A percentile compares a stretch with the other conserved stretches of the same genome.
Evolutionary conservation across 2,329 filamentous ascomycete species (phyloP).

Genomic region (Calonectria ilicicola): DNA sequence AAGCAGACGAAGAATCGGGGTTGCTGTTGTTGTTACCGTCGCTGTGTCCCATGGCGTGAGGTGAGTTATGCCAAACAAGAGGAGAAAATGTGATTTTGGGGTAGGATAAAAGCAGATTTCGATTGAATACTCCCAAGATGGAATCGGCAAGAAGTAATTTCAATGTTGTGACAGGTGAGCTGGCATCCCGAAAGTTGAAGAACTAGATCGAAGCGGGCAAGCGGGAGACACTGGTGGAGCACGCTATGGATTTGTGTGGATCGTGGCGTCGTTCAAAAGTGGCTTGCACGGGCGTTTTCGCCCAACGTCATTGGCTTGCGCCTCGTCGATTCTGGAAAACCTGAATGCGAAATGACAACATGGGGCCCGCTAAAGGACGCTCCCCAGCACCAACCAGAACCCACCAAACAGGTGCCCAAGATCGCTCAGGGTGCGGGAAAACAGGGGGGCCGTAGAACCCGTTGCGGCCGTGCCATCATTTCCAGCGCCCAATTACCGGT

Average conservation of each 20-base stretch:
- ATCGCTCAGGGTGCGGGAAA: constrained; percentile 5
- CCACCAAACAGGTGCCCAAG: constrained; percentile 3
- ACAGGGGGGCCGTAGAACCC: constrained; percentile 10
- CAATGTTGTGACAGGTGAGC: constrained; percentile 6
- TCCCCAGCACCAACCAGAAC: constrained; percentile 32
- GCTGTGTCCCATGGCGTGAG: constrained; percentile 31
- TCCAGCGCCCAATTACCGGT: not conserved
- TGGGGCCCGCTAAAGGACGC: constrained; percentile 33
- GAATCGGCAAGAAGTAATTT: not conserved
- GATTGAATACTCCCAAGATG: not conserved
- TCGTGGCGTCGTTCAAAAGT: constrained; percentile 8
- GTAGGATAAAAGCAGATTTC: not conserved
- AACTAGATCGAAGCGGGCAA: constrained; percentile 21
- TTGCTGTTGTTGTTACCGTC: constrained; percentile 11
- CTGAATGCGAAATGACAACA: constrained; percentile 45
- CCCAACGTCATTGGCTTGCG: constrained; percentile 24
- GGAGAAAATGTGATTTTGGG: not conserved
- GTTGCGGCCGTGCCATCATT: constrained; percentile 9
- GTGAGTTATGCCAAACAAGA: not conserved
- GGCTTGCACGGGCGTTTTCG: constrained; percentile 2
- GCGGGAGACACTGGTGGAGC: constrained; percentile 7
- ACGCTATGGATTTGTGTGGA: not conserved
- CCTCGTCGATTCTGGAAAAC: constrained; percentile 15
- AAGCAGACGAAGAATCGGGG: constrained; percentile 9
- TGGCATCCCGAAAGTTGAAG: constrained; percentile 23